Evolutionary conservation across 1,284 basidiomycete species (phyloP).

Genomic region (Anthracocystis setariae): DNA sequence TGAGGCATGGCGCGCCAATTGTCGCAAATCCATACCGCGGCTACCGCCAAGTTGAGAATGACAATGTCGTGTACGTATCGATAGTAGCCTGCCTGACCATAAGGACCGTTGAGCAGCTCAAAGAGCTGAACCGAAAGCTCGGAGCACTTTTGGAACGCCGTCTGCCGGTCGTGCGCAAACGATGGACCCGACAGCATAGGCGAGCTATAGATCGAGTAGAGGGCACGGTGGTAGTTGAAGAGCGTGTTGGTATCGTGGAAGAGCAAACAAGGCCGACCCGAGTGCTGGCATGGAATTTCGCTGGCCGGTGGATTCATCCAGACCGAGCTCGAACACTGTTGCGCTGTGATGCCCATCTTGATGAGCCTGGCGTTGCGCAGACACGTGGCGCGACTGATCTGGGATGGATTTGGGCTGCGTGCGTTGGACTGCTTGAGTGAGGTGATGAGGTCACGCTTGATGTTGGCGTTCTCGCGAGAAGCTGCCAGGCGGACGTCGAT

Average conservation of each 20-base stretch:
- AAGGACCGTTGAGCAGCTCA: slow-evolving; percentile 45
- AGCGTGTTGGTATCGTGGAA: slow-evolving; percentile 52
- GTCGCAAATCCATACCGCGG: slow-evolving; percentile 52
- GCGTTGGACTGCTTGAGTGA: slow-evolving; percentile 43
- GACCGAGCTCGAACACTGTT: slow-evolving; percentile 31
- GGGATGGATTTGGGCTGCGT: slow-evolving; percentile 29
- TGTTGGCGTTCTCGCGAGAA: slow-evolving; percentile 51
- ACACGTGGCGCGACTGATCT: slow-evolving; percentile 47
- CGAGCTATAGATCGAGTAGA: slow-evolving; percentile 53
- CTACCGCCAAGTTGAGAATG: slow-evolving; percentile 51
- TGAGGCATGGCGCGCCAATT: slow-evolving; percentile 52
- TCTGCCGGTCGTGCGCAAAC: slow-evolving; percentile 40
- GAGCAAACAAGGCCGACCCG: slow-evolving; percentile 43
- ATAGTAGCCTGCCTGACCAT: slow-evolving; percentile 46
- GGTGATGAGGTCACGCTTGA: slow-evolving; percentile 50
- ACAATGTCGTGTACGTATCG: slow-evolving; percentile 53
- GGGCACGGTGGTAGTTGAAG: slow-evolving; percentile 50
- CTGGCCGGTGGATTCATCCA: slow-evolving; percentile 50
- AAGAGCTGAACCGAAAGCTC: slow-evolving; percentile 50
- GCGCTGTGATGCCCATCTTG: slow-evolving; percentile 51
- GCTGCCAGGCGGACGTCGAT: slow-evolving; percentile 51
- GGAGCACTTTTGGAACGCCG: slow-evolving; percentile 45
- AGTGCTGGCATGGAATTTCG: slow-evolving; percentile 50
- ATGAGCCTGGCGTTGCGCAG: slow-evolving; percentile 47
- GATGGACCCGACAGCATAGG: slow-evolving; percentile 30